Conservation (phyloP, 2,329 filamentous ascomycete genomes). For the Ophiocordyceps camponoti-leonardi region DNA sequence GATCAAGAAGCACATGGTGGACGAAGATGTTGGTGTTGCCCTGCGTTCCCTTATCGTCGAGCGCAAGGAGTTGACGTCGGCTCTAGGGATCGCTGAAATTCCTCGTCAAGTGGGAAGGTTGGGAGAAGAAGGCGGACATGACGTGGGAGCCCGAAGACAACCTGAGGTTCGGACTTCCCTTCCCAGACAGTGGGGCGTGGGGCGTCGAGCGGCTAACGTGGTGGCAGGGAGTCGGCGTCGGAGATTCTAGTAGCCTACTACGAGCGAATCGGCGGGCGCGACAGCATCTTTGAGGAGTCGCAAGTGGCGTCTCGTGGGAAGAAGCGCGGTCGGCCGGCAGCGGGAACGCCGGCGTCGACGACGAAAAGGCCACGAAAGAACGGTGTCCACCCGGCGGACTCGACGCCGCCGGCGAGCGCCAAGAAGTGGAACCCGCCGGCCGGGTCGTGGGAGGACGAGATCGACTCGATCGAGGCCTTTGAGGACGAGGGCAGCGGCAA, state of each 20-base stretch:
- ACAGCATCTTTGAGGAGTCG: slow-evolving; percentile 33
- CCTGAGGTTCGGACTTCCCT: slow-evolving; percentile 9
- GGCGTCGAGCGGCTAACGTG: neutral
- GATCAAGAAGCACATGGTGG: slow-evolving; percentile 49
- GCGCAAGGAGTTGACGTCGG: slow-evolving; percentile 1
- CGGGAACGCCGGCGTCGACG: slow-evolving; percentile 16
- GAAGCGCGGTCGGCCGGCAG: slow-evolving; percentile 37
- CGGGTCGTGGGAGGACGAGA: slow-evolving; percentile 62
- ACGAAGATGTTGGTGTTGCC: slow-evolving; percentile 28
- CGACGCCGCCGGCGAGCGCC: slow-evolving; percentile 27
- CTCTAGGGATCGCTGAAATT: slow-evolving; percentile 36
- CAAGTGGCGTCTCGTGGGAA: slow-evolving; percentile 32
- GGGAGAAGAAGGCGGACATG: slow-evolving; percentile 47
- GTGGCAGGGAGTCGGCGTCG: slow-evolving; percentile 33
- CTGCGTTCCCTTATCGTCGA: neutral
- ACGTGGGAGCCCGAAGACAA: slow-evolving; percentile 73
- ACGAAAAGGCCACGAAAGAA: slow-evolving; percentile 29
- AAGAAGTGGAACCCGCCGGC: slow-evolving; percentile 48
- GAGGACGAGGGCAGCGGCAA: slow-evolving; percentile 43
- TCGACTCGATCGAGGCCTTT: slow-evolving; percentile 54
- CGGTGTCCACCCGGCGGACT: slow-evolving; percentile 29
- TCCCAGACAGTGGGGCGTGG: neutral
- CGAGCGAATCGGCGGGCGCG: slow-evolving; percentile 42
- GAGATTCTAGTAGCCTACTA: slow-evolving; percentile 51
- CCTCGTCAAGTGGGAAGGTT: slow-evolving; percentile 70